phyloP scores from a whole-genome alignment of 2,329 filamentous ascomycete genomes.

The Camillea tinctor region DNA sequence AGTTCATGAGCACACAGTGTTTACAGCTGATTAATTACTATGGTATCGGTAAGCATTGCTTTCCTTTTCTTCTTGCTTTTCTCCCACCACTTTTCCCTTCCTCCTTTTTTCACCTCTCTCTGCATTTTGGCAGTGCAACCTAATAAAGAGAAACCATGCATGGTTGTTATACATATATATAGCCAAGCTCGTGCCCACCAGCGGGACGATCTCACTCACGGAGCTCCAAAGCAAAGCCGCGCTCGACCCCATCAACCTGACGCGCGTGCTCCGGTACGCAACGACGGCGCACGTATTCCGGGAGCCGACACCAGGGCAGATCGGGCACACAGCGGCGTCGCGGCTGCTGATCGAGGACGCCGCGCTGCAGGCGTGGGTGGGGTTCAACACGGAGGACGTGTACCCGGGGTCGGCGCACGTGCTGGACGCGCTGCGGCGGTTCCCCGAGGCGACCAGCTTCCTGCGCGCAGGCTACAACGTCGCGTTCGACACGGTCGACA shows the following conservation, averaged over 20 bases:
- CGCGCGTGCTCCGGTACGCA: slow-evolving; percentile 52
- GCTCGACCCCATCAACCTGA: slow-evolving; percentile 49
- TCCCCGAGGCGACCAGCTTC: slow-evolving; percentile 49
- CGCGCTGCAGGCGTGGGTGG: slow-evolving; percentile 52
- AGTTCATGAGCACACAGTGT: slow-evolving; percentile 52
- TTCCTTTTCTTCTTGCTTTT: neutral
- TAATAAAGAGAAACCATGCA: slow-evolving; percentile 21
- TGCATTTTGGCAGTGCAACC: neutral
- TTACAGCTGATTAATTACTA: slow-evolving; percentile 51
- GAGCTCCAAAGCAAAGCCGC: slow-evolving; percentile 46
- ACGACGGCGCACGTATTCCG: slow-evolving; percentile 58
- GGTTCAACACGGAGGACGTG: slow-evolving; percentile 54
- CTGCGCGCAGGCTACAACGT: slow-evolving; percentile 51
- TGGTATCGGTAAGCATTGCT: slow-evolving; percentile 42
- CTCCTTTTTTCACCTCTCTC: neutral
- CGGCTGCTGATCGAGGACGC: slow-evolving; percentile 48
- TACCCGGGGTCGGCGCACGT: slow-evolving; percentile 49
- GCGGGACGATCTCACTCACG: slow-evolving; percentile 42
- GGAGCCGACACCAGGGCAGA: slow-evolving; percentile 48
- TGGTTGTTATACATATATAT: neutral
- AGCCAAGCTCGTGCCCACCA: slow-evolving; percentile 52
- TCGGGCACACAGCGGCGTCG: slow-evolving; percentile 57
- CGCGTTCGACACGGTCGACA: slow-evolving; percentile 48
- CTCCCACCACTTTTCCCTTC: neutral
- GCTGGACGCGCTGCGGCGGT: slow-evolving; percentile 41